phyloP scores from a whole-genome alignment of 306 rosid species.

The Medicago arabica region DNA sequence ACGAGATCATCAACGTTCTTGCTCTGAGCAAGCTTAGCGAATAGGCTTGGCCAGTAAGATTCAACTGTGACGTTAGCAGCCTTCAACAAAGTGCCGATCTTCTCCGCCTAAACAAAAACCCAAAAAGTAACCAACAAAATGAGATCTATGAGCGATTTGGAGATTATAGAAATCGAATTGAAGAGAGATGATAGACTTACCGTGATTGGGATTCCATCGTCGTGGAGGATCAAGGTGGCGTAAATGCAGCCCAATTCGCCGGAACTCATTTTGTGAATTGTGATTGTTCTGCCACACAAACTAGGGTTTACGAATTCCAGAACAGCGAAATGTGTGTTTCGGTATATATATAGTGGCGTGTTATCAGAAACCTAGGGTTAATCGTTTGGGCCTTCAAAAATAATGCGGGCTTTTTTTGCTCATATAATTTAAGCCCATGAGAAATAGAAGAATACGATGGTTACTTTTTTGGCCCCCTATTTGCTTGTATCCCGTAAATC shows the following conservation, averaged over 20 bases:
- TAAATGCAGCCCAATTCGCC: slow-evolving; percentile 65
- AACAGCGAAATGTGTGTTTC: slow-evolving; percentile 11
- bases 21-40: slow-evolving; percentile 73
- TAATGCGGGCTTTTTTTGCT: background rate
- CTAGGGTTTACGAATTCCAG: slow-evolving; percentile 25
- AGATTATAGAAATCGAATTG: background rate
- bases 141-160: background rate
- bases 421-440: background rate
- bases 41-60: slow-evolving; percentile 74
- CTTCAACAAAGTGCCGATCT: slow-evolving; percentile 61
- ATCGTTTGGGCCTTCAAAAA: slow-evolving; percentile 22
- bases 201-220: slow-evolving; percentile 70
- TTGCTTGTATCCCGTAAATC: no score
- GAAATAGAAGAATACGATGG: no score
- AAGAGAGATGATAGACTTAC: slow-evolving; percentile 41
- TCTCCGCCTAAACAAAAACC: slow-evolving; percentile 56
- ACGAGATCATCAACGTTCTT: slow-evolving; percentile 66
- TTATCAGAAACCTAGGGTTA: slow-evolving; percentile 27
- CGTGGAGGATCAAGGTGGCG: slow-evolving; percentile 69
- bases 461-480: no score
- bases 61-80: slow-evolving; percentile 63
- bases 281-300: background rate
- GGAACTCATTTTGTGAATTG: slow-evolving; percentile 46
- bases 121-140: background rate
- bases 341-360: slow-evolving; percentile 17